A percentile compares a stretch with the other conserved stretches of the same genome.
phyloP scores from a whole-genome alignment of 371 early-diverging fungal genomes.

The Mortierella sp. region DNA sequence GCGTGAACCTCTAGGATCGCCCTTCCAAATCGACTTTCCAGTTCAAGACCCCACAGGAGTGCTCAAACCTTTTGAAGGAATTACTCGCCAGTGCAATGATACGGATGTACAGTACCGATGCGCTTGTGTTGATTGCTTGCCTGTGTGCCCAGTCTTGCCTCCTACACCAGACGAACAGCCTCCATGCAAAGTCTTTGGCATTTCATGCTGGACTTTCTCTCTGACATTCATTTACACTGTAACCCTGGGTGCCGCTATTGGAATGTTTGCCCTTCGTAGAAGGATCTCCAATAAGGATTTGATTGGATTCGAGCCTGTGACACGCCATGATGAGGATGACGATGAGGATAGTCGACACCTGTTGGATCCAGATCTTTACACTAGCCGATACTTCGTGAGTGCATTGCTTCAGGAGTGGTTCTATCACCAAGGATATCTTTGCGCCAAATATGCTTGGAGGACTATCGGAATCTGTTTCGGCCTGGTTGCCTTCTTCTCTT shows the following conservation, averaged over 20 bases:
- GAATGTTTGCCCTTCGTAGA: conserved; percentile 51
- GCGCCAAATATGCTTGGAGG: conserved; percentile 72
- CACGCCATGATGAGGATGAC: conserved; percentile 61
- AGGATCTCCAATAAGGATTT: conserved; percentile 50
- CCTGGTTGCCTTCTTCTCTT: conserved; percentile 63
- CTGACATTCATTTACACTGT: conserved; percentile 64
- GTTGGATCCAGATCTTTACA: conserved; percentile 70
- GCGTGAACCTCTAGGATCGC: conserved; percentile 72
- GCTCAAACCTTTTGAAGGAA: conserved; percentile 59
- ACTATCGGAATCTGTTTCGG: conserved; percentile 63
- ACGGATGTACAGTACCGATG: conserved; percentile 71
- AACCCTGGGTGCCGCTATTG: conserved; percentile 56
- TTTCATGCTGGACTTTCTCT: conserved; percentile 73
- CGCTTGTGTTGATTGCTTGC: conserved; percentile 80
- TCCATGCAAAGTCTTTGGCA: conserved; percentile 66
- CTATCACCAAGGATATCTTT: conserved; percentile 73
- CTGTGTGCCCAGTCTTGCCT: conserved; percentile 69
- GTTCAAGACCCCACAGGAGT: conserved; percentile 39
- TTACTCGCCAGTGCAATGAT: conserved; percentile 70
- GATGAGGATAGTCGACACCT: conserved; percentile 60
- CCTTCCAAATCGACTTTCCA: conserved; percentile 80
- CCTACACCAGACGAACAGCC: conserved; percentile 65
- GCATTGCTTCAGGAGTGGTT: conserved; percentile 73
- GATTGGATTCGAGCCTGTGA: conserved; percentile 66
- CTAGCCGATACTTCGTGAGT: conserved; percentile 72